phyloP scores from a whole-genome alignment of 2,329 filamentous ascomycete species.

The Fusarium piperis region DNA sequence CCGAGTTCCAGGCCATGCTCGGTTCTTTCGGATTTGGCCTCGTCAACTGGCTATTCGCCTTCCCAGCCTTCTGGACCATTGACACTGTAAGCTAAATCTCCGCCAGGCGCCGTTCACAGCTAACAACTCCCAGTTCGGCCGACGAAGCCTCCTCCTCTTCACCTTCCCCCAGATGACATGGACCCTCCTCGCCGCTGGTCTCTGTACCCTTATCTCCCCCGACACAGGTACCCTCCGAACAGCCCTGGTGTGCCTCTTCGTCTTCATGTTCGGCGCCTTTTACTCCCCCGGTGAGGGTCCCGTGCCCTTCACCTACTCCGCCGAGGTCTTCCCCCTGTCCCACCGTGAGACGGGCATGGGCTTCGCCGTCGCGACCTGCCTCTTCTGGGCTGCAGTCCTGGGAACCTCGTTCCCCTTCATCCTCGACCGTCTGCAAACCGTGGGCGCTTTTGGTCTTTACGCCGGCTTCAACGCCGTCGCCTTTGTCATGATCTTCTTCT shows the following conservation, averaged over 20 bases:
- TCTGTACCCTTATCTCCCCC: constrained; percentile 49
- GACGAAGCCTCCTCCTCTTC: constrained; percentile 68
- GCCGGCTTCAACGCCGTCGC: constrained; percentile 65
- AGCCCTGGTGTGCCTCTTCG: constrained; percentile 64
- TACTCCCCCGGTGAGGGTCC: constrained; percentile 73
- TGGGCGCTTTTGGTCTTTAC: constrained; percentile 60
- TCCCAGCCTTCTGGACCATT: constrained; percentile 73
- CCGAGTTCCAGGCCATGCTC: constrained; percentile 61
- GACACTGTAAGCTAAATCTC: constrained; percentile 56
- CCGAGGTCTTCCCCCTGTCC: constrained; percentile 71
- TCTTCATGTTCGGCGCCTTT: constrained; percentile 72
- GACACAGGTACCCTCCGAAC: constrained; percentile 55
- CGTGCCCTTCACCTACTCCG: constrained; percentile 69
- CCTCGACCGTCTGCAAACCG: constrained; percentile 46
- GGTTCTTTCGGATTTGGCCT: constrained; percentile 61
- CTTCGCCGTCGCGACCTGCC: constrained; percentile 69
- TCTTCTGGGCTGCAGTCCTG: constrained; percentile 63
- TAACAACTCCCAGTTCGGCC: constrained; percentile 57
- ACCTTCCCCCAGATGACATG: constrained; percentile 74
- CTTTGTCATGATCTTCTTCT: constrained; percentile 63
- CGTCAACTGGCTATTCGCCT: constrained; percentile 73
- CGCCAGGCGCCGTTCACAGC: not conserved
- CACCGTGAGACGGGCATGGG: constrained; percentile 73
- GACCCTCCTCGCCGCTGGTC: constrained; percentile 59
- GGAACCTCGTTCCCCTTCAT: constrained; percentile 63